Conservation (phyloP, 495 filamentous ascomycete genomes). For the Daldinia loculata region DNA sequence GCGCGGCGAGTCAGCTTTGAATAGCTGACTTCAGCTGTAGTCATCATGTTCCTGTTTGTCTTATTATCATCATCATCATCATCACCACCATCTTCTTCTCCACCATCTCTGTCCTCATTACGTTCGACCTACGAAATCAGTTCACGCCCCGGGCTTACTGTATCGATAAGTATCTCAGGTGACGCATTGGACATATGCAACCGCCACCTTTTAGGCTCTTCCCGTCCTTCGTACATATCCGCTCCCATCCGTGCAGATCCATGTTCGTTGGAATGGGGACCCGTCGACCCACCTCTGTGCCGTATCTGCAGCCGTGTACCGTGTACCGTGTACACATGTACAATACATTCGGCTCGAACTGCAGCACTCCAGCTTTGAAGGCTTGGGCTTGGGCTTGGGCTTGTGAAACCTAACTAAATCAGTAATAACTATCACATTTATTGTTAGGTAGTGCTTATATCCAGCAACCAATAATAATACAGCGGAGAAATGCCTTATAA, state of each 20-base stretch:
- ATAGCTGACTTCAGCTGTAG: conserved; percentile 1
- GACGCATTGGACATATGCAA: conserved; percentile 41
- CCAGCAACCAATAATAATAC: conserved; percentile 14
- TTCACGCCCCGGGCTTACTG: conserved; percentile 30
- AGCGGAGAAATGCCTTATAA: conserved; percentile 15
- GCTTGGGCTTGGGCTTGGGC: conserved; percentile 9
- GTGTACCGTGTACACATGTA: conserved; percentile 7
- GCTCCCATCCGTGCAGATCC: conserved; percentile 45
- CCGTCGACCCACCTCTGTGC: conserved; percentile 38
- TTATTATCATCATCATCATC: conserved; percentile 9
- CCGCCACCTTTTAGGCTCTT: conserved; percentile 46
- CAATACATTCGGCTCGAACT: conserved; percentile 24
- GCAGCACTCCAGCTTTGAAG: conserved; percentile 15
- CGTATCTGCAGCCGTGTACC: conserved; percentile 36
- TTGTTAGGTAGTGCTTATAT: conserved; percentile 20
- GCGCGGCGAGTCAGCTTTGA: conserved; percentile 11
- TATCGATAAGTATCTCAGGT: conserved; percentile 33
- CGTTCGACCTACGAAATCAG: conserved; percentile 19
- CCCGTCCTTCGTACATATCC: conserved; percentile 46
- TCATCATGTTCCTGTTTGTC: conserved; percentile 5
- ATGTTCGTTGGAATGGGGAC: conserved; percentile 41
- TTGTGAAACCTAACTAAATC: conserved; percentile 25
- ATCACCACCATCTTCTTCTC: conserved; percentile 11
- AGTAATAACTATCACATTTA: conserved; percentile 10
- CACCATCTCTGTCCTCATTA: conserved; percentile 11